These are phyloP conservation scores for Triticum turgidum DNA, from an alignment of 176 grass and related monocot species.

Conservation along the genomic window DNA sequence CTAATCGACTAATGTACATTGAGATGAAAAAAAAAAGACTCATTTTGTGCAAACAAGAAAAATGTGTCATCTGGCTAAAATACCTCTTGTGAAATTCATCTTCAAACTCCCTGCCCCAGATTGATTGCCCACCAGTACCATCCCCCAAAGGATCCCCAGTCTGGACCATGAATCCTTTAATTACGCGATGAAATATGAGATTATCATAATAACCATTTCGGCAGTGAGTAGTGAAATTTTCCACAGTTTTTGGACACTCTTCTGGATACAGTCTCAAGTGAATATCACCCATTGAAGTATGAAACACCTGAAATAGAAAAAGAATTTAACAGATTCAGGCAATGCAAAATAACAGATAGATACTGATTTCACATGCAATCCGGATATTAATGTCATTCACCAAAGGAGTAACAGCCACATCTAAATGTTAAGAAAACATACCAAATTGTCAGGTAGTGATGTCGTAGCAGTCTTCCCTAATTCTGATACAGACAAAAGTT, in stretches of 20 bases:
- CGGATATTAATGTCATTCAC: not conserved
- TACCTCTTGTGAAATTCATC: slow-evolving; percentile 99
- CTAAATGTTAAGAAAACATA: slow-evolving; percentile 37
- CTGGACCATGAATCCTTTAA: slow-evolving; percentile 97
- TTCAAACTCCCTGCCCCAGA: slow-evolving; percentile 97
- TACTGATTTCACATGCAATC: not conserved
- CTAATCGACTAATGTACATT: slow-evolving; percentile 12
- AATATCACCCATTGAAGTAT: slow-evolving; percentile 96
- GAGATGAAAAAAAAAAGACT: not conserved
- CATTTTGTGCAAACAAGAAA: not conserved
- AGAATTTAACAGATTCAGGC: slow-evolving; percentile 2
- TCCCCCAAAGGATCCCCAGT: slow-evolving; percentile 97
- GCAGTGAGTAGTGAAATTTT: slow-evolving; percentile 98
- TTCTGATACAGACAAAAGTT: slow-evolving; percentile 94
- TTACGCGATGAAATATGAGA: slow-evolving; percentile 96
- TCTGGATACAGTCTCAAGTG: slow-evolving; percentile 94
- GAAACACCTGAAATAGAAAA: slow-evolving; percentile 62
- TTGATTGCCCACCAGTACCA: slow-evolving; percentile 97
- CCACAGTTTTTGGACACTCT: slow-evolving; percentile 98
- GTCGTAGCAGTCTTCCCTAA: slow-evolving; percentile 80
- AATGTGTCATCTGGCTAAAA: not conserved
- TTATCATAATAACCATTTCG: slow-evolving; percentile 98
- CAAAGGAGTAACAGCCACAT: not conserved
- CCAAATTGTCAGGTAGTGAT: slow-evolving; percentile 92
- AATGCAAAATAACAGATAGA: not conserved